Evolutionary conservation across 2,329 filamentous ascomycete species (phyloP).

Genomic region (Lomentospora prolificans): DNA sequence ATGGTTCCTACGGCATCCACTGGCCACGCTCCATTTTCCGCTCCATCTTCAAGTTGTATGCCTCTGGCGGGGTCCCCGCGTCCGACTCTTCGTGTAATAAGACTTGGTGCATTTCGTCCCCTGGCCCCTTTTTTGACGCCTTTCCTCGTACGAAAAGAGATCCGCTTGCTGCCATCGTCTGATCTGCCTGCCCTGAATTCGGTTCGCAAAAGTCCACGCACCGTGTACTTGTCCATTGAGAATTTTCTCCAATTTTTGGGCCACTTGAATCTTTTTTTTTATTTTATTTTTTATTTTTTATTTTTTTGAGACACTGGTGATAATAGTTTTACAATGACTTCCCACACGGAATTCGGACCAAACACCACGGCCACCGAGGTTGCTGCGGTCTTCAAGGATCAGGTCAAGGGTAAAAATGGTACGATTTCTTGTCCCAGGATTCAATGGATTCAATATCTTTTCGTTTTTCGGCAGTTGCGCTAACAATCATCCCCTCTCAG

Average conservation of each 20-base stretch:
- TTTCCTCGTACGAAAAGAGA: neutral
- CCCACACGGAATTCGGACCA: conserved; percentile 1
- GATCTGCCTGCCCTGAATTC: neutral
- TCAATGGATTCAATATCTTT: neutral
- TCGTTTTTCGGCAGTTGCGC: neutral
- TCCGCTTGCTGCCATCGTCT: too few species aligned
- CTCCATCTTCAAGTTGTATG: neutral
- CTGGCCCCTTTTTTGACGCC: neutral
- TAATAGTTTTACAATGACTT: neutral
- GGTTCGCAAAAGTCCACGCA: neutral
- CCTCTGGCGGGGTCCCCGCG: neutral
- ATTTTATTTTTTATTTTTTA: neutral
- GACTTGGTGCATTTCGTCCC: neutral
- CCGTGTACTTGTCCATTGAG: neutral
- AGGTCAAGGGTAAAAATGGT: conserved; percentile 24
- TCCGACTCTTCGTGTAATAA: neutral
- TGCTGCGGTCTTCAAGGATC: conserved; percentile 17
- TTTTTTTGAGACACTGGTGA: neutral
- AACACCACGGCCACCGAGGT: conserved; percentile 18
- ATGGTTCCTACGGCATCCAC: conserved; percentile 1
- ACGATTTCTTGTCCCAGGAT: neutral
- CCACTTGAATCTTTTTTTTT: neutral
- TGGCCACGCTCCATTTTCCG: neutral
- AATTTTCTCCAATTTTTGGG: too few species aligned
- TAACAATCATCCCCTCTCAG: neutral